Base-by-base conservation (phyloP, 306 rosid species). In the Corylus avellana region DNA sequence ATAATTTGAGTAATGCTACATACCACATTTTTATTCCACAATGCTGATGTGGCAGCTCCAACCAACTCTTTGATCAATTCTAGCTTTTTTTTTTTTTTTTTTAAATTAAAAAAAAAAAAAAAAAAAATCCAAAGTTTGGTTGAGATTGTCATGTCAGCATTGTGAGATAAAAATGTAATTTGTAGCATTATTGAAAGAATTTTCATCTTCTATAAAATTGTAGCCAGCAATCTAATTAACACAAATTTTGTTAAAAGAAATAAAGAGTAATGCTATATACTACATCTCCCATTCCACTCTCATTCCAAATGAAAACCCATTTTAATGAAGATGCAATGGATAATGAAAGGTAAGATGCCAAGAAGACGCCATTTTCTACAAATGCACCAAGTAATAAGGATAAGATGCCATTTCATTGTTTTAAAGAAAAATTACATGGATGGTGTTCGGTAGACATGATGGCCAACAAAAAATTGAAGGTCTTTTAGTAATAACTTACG, bases 401-500 rank as follows among this genome's bases (percentile, higher is more conserved):
- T 58, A 78, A 12, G 32, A 12, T 8, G 7, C 48, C 20, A 8
- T 54, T 61, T 37, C 35, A 8, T 51, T 72, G 64, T 72, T 32
- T 11, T 39, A 44, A 22, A 61, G 2, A 27, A 22, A 22, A 70
- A 11, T 54, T n/a, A 18, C 16, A 77, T 77, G 61, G 51, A 39
- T n/a, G 51, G 4, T 18, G 11, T 18, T n/a, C 8, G 22, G 27
- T 42, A 67, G 72, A 7, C 25, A 37, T 64, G 70, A 64, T n/a
- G 12, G 72, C n/a, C 32, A 13, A 77, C 4, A 14, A 69, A 83
- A 42, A 39, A 62, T 13, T 25, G 63, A 73, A 49, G 10, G 44
- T 42, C 9, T 6, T 16, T 47, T 58, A 25, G 50, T 22, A 70
- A 62, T 22, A 70, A 62, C 83, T 83, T 79, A 70, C 78, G 2